Base-by-base conservation (phyloP, 2,329 filamentous ascomycete species). In the Claviceps sp. region DNA sequence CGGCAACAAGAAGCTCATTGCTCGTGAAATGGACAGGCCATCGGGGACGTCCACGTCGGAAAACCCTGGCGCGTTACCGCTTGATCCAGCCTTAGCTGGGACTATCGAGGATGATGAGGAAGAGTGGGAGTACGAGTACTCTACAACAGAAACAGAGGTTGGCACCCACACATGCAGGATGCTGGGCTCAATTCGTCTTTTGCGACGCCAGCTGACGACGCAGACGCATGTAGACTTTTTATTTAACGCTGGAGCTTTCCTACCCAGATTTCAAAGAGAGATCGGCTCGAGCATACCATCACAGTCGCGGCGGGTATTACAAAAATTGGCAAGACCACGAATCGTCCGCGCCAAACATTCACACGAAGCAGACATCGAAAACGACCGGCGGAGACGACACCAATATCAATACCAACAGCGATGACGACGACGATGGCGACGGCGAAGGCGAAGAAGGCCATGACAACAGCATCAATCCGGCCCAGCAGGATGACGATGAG, bases 51-150 rank as follows among this genome's bases (percentile, higher is more conserved):
- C 51, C 18, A 43, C 47, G 1, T 38, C 56, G 20, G 56, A 64
- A 14, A 56, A 56, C 43, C 56, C 65, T 3, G 64, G 60, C 9
- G 60, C 60, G 8, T 50, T 67, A 44, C 47, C 52, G 7, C 47
- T 67, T 30, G 61, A 67, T 37, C 59, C 64, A 46, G 49, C 61
- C 14, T 37, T 63, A 30, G 49, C 57, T n/a, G 57, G 63, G 40
- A 52, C 63, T 16, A 53, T 56, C 24, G 55, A 55, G 9, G 69
- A 71, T 30, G 74, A 72, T 5, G 70, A 81, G 54, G 77, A 83
- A 48, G 79, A 82, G 49, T 84, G 79, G 78, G 81, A 84, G 60
- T 84, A 83, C 57, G 81, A 84, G 57, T 84, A 84, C 60, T 84
- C 81, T 0, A 65, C 69, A 2, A 81, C 78, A 0, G 79, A 84